Percentiles rank a stretch among this genome's conserved stretches.
These are phyloP conservation scores for Pinguiococcus pyrenoidosus DNA, from an alignment of 108 stramenopile genomes.

Conservation along the genomic window DNA sequence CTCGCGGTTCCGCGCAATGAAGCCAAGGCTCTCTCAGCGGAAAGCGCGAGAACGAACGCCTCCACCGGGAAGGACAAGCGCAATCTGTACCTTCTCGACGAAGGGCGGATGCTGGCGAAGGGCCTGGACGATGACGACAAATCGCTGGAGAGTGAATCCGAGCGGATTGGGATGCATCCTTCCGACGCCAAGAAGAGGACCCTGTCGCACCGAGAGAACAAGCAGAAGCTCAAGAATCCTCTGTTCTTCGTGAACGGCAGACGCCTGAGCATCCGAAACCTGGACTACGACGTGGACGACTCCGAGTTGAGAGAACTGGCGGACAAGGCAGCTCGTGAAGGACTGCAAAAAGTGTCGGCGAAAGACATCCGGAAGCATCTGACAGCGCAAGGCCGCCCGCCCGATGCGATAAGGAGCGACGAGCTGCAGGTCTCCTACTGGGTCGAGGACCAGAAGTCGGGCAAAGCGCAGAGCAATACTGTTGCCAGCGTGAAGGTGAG, in stretches of 20 bases:
- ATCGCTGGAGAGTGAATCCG: background rate
- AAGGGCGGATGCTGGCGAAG: conserved; percentile 56
- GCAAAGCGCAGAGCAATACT: too few relatives aligned
- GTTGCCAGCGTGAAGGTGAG: conserved; percentile 32
- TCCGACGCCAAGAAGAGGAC: conserved; percentile 83
- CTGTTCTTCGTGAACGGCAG: conserved; percentile 90
- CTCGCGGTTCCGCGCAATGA: conserved; percentile 21
- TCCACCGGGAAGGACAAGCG: conserved; percentile 56
- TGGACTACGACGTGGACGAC: conserved; percentile 62
- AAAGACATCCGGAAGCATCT: conserved; percentile 52
- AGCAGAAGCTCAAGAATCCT: conserved; percentile 77
- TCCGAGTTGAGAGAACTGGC: conserved; percentile 54
- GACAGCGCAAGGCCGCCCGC: conserved; percentile 31
- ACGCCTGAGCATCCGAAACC: conserved; percentile 72
- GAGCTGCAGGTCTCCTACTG: too few relatives aligned
- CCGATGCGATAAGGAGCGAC: too few relatives aligned
- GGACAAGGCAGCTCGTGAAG: conserved; percentile 50
- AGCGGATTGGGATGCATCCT: background rate
- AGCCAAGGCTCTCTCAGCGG: background rate
- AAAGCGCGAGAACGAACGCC: conserved; percentile 1
- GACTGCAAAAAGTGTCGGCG: conserved; percentile 54
- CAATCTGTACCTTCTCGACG: conserved; percentile 80
- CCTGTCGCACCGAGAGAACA: conserved; percentile 70
- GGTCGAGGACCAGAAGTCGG: too few relatives aligned
- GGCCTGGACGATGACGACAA: background rate